Conservation (phyloP, 495 filamentous ascomycete genomes). For the Baudoinia panamericana region DNA sequence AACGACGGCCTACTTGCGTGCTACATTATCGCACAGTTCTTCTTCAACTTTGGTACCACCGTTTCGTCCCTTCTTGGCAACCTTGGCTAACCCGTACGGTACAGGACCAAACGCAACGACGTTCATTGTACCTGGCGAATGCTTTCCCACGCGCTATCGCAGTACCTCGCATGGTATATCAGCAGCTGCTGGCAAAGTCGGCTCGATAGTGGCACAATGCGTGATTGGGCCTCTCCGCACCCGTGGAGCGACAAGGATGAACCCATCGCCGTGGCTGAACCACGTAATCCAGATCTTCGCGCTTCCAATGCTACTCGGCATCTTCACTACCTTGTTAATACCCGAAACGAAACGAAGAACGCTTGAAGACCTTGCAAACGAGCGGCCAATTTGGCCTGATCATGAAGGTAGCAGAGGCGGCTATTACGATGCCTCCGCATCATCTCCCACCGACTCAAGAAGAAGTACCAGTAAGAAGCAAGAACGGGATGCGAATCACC, state of each 20-base stretch:
- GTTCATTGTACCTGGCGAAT: not conserved
- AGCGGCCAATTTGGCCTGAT: not conserved
- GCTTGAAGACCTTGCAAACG: slow-evolving; percentile 10
- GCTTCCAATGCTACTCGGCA: slow-evolving; percentile 61
- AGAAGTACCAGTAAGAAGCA: too few relatives aligned
- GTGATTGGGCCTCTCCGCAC: slow-evolving; percentile 34
- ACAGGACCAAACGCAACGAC: not conserved
- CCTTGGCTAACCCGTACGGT: too few relatives aligned
- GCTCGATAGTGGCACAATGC: slow-evolving; percentile 40
- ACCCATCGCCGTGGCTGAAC: slow-evolving; percentile 50
- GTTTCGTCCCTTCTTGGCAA: slow-evolving; percentile 2
- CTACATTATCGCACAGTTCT: slow-evolving; percentile 28
- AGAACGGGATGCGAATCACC: too few relatives aligned
- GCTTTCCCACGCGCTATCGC: slow-evolving; percentile 4
- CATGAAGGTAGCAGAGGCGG: too few relatives aligned
- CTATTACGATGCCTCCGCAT: too few relatives aligned
- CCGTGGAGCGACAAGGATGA: slow-evolving; percentile 15
- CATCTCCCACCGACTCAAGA: too few relatives aligned
- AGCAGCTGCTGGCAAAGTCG: slow-evolving; percentile 3
- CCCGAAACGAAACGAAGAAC: slow-evolving; percentile 61
- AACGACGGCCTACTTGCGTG: slow-evolving; percentile 20
- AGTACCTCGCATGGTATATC: not conserved
- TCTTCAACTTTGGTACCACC: slow-evolving; percentile 28
- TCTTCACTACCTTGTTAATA: slow-evolving; percentile 50
- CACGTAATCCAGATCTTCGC: slow-evolving; percentile 69